Conservation (phyloP, 2,329 filamentous ascomycete species). For the Fusarium sarcochroum region DNA sequence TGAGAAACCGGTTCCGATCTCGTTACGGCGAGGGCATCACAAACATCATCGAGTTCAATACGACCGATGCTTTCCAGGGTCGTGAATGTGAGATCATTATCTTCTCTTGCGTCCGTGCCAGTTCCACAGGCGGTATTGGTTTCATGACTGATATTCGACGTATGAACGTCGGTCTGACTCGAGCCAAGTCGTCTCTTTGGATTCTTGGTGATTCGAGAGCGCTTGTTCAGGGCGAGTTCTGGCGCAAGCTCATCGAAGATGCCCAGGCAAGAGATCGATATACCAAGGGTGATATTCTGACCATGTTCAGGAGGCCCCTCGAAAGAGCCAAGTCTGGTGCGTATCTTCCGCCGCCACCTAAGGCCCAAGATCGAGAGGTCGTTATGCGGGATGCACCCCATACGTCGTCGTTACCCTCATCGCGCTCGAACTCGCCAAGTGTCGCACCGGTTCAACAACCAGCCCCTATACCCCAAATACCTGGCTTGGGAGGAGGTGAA, state of each 20-base stretch:
- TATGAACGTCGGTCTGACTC: slow-evolving; percentile 98
- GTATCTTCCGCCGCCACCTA: slow-evolving; percentile 30
- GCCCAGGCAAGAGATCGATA: slow-evolving; percentile 81
- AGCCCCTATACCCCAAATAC: slow-evolving; percentile 23
- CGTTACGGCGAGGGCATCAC: slow-evolving; percentile 82
- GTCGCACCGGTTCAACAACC: slow-evolving; percentile 10
- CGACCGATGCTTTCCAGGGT: slow-evolving; percentile 97
- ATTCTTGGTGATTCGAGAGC: slow-evolving; percentile 93
- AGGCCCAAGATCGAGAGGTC: slow-evolving; percentile 32
- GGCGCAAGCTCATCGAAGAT: slow-evolving; percentile 88
- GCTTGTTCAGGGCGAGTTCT: slow-evolving; percentile 89
- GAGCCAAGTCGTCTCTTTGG: slow-evolving; percentile 97
- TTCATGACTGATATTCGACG: slow-evolving; percentile 98
- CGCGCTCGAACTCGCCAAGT: slow-evolving; percentile 33
- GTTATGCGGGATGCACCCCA: slow-evolving; percentile 41
- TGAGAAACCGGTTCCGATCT: slow-evolving; percentile 80
- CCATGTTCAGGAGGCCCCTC: slow-evolving; percentile 63
- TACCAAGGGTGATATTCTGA: slow-evolving; percentile 74
- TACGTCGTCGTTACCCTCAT: slow-evolving; percentile 18
- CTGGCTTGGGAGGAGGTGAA: slow-evolving; percentile 35
- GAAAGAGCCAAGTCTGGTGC: slow-evolving; percentile 52
- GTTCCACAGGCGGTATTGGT: slow-evolving; percentile 92
- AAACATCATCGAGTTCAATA: slow-evolving; percentile 94
- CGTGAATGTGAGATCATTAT: slow-evolving; percentile 98
- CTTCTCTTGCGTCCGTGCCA: slow-evolving; percentile 97